These are phyloP conservation scores for Massariosphaeria phaeospora DNA, from an alignment of 495 filamentous ascomycete genomes.

Conservation along the genomic window DNA sequence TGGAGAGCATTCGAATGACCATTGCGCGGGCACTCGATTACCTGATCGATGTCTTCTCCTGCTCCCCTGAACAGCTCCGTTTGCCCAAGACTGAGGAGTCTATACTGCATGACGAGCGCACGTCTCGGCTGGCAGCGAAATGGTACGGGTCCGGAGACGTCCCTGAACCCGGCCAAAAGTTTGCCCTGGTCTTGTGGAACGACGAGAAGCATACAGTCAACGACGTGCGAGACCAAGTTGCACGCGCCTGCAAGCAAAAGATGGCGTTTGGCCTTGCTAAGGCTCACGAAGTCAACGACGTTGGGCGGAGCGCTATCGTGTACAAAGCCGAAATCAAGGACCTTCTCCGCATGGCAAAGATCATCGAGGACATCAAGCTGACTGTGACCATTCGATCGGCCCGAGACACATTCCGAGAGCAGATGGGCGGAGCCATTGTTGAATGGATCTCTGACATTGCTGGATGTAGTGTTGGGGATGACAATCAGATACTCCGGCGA, in stretches of 20 bases:
- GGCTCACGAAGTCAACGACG: conserved; percentile 80
- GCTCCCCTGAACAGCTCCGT: conserved; percentile 90
- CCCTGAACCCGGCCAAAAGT: conserved; percentile 60
- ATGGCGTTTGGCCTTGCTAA: conserved; percentile 62
- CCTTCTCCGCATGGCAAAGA: conserved; percentile 67
- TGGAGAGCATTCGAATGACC: conserved; percentile 71
- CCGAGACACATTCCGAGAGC: conserved; percentile 90
- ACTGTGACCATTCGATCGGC: conserved; percentile 92
- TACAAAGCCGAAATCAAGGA: conserved; percentile 65
- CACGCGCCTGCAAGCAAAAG: conserved; percentile 75
- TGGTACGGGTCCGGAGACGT: conserved; percentile 64
- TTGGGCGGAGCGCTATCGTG: conserved; percentile 77
- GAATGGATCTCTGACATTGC: conserved; percentile 94
- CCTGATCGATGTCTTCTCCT: conserved; percentile 94
- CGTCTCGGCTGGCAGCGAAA: conserved; percentile 65
- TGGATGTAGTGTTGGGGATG: conserved; percentile 76
- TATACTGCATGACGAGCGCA: conserved; percentile 74
- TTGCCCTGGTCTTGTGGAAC: conserved; percentile 89
- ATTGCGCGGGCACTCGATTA: conserved; percentile 84
- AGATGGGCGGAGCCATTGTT: conserved; percentile 97
- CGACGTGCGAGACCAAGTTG: conserved; percentile 87
- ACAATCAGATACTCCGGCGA: conserved; percentile 72
- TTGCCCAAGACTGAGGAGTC: conserved; percentile 73
- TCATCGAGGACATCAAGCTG: conserved; percentile 92
- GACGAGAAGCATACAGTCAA: conserved; percentile 95